Conservation (phyloP, 306 rosid species). For the Spatholobus suberectus region DNA sequence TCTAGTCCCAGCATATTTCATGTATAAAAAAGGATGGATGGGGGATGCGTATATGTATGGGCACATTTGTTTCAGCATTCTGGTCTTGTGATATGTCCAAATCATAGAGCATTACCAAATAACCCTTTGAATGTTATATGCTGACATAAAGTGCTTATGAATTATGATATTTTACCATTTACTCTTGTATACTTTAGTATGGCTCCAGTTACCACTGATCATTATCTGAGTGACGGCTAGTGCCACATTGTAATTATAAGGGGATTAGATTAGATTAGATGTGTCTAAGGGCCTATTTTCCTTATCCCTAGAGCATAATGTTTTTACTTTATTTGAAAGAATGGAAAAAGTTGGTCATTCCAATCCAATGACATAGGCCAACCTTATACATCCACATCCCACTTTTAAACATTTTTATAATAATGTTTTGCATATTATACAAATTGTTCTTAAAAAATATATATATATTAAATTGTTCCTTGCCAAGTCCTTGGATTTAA, state of each 20-base stretch:
- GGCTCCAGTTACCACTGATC: background rate
- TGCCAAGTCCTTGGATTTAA: background rate
- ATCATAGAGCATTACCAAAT: background rate
- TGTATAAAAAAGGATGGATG: slow-evolving; percentile 18
- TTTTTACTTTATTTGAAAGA: background rate
- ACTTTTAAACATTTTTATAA: slow-evolving; percentile 8
- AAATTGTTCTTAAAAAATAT: background rate
- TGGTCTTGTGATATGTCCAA: background rate
- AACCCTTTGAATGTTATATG: background rate
- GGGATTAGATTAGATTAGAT: slow-evolving; percentile 21
- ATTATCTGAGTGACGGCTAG: slow-evolving; percentile 6
- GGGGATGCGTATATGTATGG: background rate
- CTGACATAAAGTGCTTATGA: background rate
- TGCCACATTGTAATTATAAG: slow-evolving; percentile 9
- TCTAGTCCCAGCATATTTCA: slow-evolving; percentile 23
- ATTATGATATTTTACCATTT: background rate
- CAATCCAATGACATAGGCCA: slow-evolving; percentile 6
- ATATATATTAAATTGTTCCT: no score
- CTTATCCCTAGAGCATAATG: background rate
- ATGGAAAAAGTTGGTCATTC: slow-evolving; percentile 6
- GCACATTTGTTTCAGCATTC: slow-evolving; percentile 17
- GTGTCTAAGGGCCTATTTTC: background rate
- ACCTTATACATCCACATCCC: background rate
- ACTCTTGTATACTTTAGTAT: slow-evolving; percentile 11
- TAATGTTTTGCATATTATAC: background rate